Conservation (phyloP, 1,284 basidiomycete genomes). For the Leccinum glutinopallens region DNA sequence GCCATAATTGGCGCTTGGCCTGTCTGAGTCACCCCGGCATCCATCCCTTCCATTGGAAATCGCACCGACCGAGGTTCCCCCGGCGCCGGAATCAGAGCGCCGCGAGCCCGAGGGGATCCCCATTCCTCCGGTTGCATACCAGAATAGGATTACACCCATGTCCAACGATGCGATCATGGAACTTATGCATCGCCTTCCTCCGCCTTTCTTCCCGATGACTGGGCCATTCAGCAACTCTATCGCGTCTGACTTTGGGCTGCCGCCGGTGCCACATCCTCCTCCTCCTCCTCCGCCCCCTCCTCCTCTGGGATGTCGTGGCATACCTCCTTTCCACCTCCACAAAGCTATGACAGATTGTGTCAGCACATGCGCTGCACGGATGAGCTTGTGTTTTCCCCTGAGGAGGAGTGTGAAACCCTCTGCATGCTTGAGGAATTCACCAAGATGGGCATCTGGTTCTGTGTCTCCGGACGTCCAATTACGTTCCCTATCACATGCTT, state of each 20-base stretch:
- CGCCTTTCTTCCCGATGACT: constrained; percentile 23
- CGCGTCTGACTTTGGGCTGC: constrained; percentile 25
- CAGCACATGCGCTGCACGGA: constrained; percentile 39
- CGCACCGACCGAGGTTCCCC: constrained; percentile 13
- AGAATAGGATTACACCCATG: constrained; percentile 8
- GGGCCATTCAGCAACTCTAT: constrained; percentile 31
- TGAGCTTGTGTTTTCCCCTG: constrained; percentile 39
- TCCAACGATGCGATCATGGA: constrained; percentile 16
- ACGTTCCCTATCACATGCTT: too few relatives aligned
- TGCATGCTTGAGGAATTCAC: constrained; percentile 64
- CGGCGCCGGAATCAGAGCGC: constrained; percentile 6
- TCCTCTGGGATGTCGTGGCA: constrained; percentile 6
- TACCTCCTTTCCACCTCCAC: constrained; percentile 22
- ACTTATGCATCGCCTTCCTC: constrained; percentile 27
- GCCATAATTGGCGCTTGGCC: constrained; percentile 40
- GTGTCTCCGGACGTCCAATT: constrained; percentile 59
- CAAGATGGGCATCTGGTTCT: constrained; percentile 60
- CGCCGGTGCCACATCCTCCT: constrained; percentile 20
- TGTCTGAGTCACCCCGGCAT: constrained; percentile 26
- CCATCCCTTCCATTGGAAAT: constrained; percentile 20
- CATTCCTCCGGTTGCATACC: constrained; percentile 7
- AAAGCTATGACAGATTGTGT: constrained; percentile 25
- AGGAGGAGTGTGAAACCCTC: constrained; percentile 46
- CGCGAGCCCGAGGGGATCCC: constrained; percentile 3
- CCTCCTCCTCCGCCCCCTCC: constrained; percentile 5